Base-by-base conservation (phyloP, 768 basidiomycete genomes). In the Paxillus involutus region DNA sequence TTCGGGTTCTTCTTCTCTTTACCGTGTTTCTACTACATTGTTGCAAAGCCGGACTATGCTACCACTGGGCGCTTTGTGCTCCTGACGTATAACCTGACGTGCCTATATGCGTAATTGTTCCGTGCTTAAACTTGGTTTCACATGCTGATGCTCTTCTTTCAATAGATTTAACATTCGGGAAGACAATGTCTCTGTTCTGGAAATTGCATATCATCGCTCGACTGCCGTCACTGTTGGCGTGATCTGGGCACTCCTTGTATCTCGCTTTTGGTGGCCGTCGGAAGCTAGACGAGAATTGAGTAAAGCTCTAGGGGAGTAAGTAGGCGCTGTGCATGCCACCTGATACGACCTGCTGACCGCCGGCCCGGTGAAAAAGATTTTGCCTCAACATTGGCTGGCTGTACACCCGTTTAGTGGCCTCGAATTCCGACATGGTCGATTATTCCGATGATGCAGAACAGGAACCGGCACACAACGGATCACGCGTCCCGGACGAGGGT, bases 341-440 rank as follows among this genome's bases (percentile, higher is more conserved):
- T 2, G 16, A 26, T n/a, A 17, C n/a, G 14, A 35, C 39, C 35
- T 49, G 7, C 42, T 44, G 35, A n/a, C 10, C 16, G 12, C 32
- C 30, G 44, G 45, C 10, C 44, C 9, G 44, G 47, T 41, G 30
- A 51, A 64, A 26, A 57, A 96, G 94, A 59, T 94, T 96, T 68
- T 95, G 92, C 63, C 71, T 97, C 56, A 94, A 98, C 63, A 82
- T 95, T 3, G 94, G 94, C 3, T 97, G 94, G 87, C 77, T 98
- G 42, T 99, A 98, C 70, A 94, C 92, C 1, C 89, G 89, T 13
- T 74, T 99, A 32, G 94, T 97, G 9, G 85, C 87, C 24, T 86
- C 89, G 29, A 95, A 97, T 64, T 92, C 91, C 11, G 88, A 83
- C 60, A 75, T 83, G 21, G 80, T 83, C 11, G 81, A 80, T 53